phyloP scores from a whole-genome alignment of 345 rosid genomes.

The Populus tremula region DNA sequence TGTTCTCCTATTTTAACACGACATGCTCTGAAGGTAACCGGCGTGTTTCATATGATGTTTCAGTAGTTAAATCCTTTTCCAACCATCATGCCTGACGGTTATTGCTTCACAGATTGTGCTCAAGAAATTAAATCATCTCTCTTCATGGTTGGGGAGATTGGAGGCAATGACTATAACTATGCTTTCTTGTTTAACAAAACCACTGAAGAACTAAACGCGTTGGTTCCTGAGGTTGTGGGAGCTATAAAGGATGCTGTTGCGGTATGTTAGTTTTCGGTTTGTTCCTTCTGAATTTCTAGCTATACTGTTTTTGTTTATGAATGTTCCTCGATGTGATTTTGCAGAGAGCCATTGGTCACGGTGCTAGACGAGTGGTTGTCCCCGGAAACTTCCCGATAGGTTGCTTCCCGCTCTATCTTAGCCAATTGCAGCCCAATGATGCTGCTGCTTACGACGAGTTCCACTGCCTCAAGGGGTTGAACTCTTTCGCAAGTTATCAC shows the following conservation, averaged over 20 bases:
- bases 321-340: not conserved
- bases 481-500: not conserved
- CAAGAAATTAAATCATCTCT: conserved; percentile 2
- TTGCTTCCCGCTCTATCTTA: not conserved
- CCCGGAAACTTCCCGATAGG: conserved; percentile 1
- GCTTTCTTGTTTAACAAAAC: not conserved
- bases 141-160: conserved; percentile 1
- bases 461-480: conserved; percentile 1
- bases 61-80: too few species aligned
- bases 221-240: not conserved
- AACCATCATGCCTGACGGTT: too few species aligned
- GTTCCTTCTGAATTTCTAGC: too few species aligned
- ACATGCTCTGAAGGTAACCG: too few species aligned
- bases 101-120: not conserved
- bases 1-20: not conserved
- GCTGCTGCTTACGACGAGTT: not conserved
- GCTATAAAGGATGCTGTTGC: too few species aligned
- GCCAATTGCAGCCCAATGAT: not conserved
- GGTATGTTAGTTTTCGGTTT: too few species aligned
- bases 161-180: not conserved
- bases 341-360: not conserved
- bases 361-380: conserved; percentile 3
- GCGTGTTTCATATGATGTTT: too few species aligned
- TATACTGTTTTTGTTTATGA: too few species aligned
- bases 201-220: not conserved